Evolutionary conservation across 2,329 filamentous ascomycete species (phyloP), one percentile per base, ranked within the genome.

Genomic region (Cytospora mali): DNA sequence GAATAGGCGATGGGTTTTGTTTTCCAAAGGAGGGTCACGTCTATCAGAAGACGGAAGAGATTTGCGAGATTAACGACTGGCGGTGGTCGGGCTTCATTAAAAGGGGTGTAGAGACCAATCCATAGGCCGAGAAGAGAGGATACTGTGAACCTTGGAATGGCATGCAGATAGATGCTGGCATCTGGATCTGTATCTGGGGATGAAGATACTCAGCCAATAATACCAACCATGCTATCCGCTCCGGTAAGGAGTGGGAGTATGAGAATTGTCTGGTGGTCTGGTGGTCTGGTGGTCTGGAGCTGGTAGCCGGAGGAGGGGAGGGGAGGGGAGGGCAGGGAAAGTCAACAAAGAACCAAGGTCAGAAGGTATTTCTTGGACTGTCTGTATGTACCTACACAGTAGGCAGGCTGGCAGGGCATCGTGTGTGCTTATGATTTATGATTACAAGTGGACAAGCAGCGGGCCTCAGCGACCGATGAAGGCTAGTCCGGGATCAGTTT

Each of bases 11-110:
- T 35, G 59, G 46, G 55, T 11, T 23, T 54, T 54, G 58, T 14
- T 48, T 28, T 33, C 39, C 29, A 55, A 63, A 65, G 55, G 63
- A 65, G 56, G 27, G 63, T 64, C 16, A 65, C 68, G 55, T 71
- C 60, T 35, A 57, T 42, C 33, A 67, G 31, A 50, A 54, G 63
- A 59, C 53, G 56, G 48, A 52, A 63, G 48, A 55, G 55, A 55
- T 56, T 55, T 33, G 56, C 55, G 55, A 60, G 27, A 65, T 65
- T 63, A 58, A 64, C 23, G 53, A 58, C 49, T 58, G 63, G 63
- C 61, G 39, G 61, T 49, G 48, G 48, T 53, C 49, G 55, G n/a
- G 52, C 63, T 60, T 56, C 52, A 62, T 58, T 57, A 55, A 58
- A 58, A 55, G 55, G 53, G 60, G 55, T 21, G 28, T 33, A 23